Evolutionary conservation across 768 basidiomycete genomes (phyloP).

Genomic region (Thelephora ganbajun): DNA sequence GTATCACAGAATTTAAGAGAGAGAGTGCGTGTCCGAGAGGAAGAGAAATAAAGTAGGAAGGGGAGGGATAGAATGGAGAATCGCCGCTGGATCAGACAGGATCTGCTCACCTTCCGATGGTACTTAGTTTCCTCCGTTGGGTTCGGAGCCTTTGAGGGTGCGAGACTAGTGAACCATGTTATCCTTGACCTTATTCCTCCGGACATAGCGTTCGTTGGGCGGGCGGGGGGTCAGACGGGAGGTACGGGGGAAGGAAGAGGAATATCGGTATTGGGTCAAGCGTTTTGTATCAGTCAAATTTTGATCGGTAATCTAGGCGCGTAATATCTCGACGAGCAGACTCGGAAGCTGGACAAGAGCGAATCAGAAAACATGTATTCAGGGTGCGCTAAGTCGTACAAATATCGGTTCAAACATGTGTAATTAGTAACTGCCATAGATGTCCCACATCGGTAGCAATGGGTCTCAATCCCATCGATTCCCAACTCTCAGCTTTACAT

Average conservation of each 20-base stretch:
- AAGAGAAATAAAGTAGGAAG: constrained; percentile 1
- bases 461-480: constrained; percentile 5
- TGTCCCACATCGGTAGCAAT: too few species aligned
- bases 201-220: neutral
- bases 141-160: constrained; percentile 53
- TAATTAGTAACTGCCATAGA: too few species aligned
- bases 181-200: constrained; percentile 55
- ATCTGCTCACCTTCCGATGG: constrained; percentile 66
- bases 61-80: neutral
- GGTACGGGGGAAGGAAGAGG: neutral
- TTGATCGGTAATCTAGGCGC: too few species aligned
- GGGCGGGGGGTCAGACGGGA: too few species aligned
- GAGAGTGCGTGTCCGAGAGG: neutral
- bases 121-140: constrained; percentile 74
- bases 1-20: constrained; percentile 1
- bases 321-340: too few species aligned
- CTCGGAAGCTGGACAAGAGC: too few species aligned
- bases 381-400: too few species aligned
- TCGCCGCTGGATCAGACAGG: neutral
- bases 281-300: too few species aligned
- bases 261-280: neutral
- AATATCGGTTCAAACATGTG: too few species aligned
- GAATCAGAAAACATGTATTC: too few species aligned
- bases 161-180: constrained; percentile 83
- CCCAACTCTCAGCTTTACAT: constrained; percentile 27